phyloP scores from a whole-genome alignment of 345 rosid species.

The Draba incana region DNA sequence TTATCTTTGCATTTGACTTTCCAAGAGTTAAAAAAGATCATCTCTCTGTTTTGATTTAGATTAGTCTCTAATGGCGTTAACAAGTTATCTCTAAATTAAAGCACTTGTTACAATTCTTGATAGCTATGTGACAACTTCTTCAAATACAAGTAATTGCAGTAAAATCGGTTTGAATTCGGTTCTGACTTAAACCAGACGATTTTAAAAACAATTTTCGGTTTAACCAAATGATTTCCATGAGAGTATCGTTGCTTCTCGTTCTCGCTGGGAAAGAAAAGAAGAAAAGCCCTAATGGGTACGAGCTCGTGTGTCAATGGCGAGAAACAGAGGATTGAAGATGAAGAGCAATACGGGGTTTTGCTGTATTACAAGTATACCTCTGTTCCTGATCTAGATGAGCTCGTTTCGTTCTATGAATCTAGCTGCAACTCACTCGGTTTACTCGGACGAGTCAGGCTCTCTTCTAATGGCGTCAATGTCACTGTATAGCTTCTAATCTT shows the following conservation, averaged over 20 bases:
- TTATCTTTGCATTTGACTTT: conserved; percentile 1
- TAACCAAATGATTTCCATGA: not conserved
- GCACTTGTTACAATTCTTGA: too few species aligned
- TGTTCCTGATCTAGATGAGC: conserved; percentile 62
- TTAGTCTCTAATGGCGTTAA: conserved; percentile 7
- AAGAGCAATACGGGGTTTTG: conserved; percentile 63
- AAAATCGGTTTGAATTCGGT: not conserved
- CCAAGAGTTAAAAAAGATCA: conserved; percentile 7
- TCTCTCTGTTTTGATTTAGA: conserved; percentile 24
- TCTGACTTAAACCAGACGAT: not conserved
- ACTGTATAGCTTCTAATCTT: conserved; percentile 56
- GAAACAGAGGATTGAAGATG: conserved; percentile 34
- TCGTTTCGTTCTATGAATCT: conserved; percentile 72
- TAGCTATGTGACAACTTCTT: too few species aligned
- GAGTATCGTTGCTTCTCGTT: conserved; percentile 5
- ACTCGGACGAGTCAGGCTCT: conserved; percentile 88
- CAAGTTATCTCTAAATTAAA: not conserved
- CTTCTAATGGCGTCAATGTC: conserved; percentile 83
- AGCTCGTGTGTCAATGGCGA: conserved; percentile 36
- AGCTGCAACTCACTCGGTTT: conserved; percentile 71
- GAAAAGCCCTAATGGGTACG: conserved; percentile 40
- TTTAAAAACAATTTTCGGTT: conserved; percentile 7
- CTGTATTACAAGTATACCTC: conserved; percentile 75
- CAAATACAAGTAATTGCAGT: too few species aligned
- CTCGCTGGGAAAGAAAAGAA: not conserved